Conservation (phyloP, 371 early-diverging fungal genomes). For the Syncephalastrum sp. region DNA sequence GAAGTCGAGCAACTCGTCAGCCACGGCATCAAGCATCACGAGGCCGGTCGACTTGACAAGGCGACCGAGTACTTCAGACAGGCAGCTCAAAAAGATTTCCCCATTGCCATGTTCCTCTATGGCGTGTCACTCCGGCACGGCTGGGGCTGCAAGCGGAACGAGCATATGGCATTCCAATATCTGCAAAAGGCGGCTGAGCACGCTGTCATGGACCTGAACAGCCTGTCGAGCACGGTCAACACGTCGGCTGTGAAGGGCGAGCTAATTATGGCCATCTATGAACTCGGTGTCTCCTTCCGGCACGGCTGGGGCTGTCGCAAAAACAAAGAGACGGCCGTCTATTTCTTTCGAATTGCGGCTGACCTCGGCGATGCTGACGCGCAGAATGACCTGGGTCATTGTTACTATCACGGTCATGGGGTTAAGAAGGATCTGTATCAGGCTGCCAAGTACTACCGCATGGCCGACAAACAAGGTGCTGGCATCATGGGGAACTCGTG, state of each 20-base stretch:
- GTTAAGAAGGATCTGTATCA: constrained; percentile 74
- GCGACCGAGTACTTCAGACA: constrained; percentile 70
- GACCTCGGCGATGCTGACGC: constrained; percentile 87
- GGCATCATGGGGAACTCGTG: constrained; percentile 86
- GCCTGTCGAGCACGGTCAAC: constrained; percentile 24
- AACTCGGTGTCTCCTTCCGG: constrained; percentile 76
- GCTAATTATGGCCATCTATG: constrained; percentile 81
- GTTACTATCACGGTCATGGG: constrained; percentile 77
- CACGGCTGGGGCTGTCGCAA: constrained; percentile 88
- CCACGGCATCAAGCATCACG: constrained; percentile 58
- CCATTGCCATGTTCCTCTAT: constrained; percentile 76
- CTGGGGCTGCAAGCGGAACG: constrained; percentile 73
- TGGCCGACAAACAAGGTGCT: constrained; percentile 80
- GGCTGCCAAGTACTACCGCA: constrained; percentile 84
- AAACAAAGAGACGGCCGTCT: constrained; percentile 76
- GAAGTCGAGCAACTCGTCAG: constrained; percentile 24
- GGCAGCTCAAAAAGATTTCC: constrained; percentile 60
- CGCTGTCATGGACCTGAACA: constrained; percentile 66
- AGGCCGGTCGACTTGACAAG: constrained; percentile 60
- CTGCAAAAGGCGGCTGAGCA: constrained; percentile 79
- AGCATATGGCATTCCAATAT: constrained; percentile 67
- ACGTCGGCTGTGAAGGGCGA: constrained; percentile 37
- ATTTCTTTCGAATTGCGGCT: constrained; percentile 86
- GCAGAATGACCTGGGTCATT: constrained; percentile 76
- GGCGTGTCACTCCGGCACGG: constrained; percentile 78